A percentile compares a stretch with the other conserved stretches of the same genome.
Evolutionary conservation across 768 basidiomycete species (phyloP).

Genomic region (Gautieria morchelliformis): DNA sequence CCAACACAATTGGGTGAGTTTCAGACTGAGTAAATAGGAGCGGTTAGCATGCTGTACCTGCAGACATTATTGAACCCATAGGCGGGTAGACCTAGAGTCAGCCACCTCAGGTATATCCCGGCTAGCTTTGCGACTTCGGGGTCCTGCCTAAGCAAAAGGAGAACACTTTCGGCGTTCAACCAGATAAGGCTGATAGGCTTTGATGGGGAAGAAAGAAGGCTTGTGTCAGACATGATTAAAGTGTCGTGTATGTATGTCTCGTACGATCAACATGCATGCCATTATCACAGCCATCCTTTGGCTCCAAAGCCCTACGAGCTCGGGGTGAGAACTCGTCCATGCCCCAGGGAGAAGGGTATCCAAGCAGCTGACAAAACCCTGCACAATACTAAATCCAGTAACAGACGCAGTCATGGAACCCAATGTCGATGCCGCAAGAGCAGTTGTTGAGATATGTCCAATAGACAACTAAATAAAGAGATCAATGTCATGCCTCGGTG

Average conservation of each 20-base stretch:
- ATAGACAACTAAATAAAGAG: conserved; percentile 24
- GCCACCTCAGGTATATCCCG: conserved; percentile 63
- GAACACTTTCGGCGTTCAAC: conserved; percentile 73
- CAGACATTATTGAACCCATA: conserved; percentile 49
- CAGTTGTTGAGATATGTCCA: conserved; percentile 44
- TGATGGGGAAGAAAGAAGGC: conserved; percentile 10
- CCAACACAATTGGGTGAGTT: background rate
- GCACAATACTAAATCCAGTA: conserved; percentile 34
- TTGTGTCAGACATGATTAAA: background rate
- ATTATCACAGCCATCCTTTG: conserved; percentile 76
- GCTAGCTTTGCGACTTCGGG: conserved; percentile 77
- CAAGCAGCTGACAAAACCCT: conserved; percentile 61
- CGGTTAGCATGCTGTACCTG: conserved; percentile 23
- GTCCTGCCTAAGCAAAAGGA: conserved; percentile 70
- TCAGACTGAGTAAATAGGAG: background rate
- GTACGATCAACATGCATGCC: conserved; percentile 46
- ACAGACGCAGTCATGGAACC: conserved; percentile 32
- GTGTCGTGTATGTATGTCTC: conserved; percentile 16
- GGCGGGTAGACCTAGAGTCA: conserved; percentile 72
- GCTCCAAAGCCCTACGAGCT: conserved; percentile 82
- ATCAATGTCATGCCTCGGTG: background rate
- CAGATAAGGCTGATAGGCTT: conserved; percentile 59
- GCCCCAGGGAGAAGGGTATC: conserved; percentile 93
- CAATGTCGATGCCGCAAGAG: conserved; percentile 41
- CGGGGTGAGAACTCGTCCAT: conserved; percentile 82